These are phyloP conservation scores for Diutina ranongensis DNA, from an alignment of 1,139 yeast species.

Conservation along the genomic window DNA sequence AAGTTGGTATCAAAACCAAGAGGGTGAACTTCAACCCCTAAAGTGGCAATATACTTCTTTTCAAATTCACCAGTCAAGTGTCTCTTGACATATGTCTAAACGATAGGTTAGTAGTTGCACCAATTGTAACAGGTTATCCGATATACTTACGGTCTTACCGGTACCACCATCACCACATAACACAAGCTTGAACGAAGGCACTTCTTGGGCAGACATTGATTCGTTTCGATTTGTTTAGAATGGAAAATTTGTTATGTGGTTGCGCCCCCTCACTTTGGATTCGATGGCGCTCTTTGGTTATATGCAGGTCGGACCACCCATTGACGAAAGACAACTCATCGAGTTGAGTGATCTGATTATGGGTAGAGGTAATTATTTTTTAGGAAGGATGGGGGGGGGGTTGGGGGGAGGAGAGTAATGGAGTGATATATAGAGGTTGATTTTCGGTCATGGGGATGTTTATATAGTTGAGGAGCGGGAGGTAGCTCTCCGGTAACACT, in stretches of 20 bases:
- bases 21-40: conserved; percentile 99
- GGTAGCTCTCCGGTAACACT: too few species aligned
- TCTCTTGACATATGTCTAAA: conserved; percentile 86
- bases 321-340: too few species aligned
- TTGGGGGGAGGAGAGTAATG: too few species aligned
- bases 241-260: background rate
- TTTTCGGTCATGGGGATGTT: too few species aligned
- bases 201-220: conserved; percentile 15
- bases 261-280: conserved; percentile 1
- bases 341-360: too few species aligned
- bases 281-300: background rate
- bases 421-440: too few species aligned
- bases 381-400: too few species aligned
- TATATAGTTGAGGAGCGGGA: too few species aligned
- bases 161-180: conserved; percentile 99
- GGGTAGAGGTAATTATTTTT: too few species aligned
- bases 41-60: conserved; percentile 97
- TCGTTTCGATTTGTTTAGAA: background rate
- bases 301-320: background rate
- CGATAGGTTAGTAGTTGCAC: background rate
- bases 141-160: conserved; percentile 40
- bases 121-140: background rate
- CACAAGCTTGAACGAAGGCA: conserved; percentile 96
- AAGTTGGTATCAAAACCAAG: conserved; percentile 96
- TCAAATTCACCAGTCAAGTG: conserved; percentile 99